phyloP scores from a whole-genome alignment of 768 basidiomycete genomes.

The Lactarius evosmus region DNA sequence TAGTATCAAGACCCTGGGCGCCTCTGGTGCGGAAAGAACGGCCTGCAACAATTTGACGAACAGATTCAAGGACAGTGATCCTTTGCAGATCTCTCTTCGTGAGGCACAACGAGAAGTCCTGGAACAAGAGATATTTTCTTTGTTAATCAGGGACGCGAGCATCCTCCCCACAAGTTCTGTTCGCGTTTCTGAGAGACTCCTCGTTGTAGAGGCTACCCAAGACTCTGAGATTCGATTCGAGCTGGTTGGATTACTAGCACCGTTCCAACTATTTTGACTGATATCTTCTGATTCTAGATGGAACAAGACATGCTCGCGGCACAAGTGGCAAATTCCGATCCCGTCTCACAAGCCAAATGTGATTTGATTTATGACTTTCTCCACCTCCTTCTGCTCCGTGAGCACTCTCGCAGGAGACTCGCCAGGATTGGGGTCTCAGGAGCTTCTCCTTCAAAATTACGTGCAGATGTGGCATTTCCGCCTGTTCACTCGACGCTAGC shows the following conservation, averaged over 20 bases:
- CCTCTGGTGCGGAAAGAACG: constrained; percentile 33
- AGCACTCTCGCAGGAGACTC: constrained; percentile 50
- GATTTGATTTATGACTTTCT: constrained; percentile 67
- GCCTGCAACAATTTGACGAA: constrained; percentile 7
- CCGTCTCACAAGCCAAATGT: constrained; percentile 39
- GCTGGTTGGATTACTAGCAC: constrained; percentile 45
- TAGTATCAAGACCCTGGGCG: constrained; percentile 43
- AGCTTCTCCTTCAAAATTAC: constrained; percentile 27
- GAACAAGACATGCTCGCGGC: constrained; percentile 29
- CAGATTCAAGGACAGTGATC: constrained; percentile 3
- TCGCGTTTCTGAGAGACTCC: constrained; percentile 72
- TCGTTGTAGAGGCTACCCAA: constrained; percentile 74
- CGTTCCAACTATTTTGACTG: not conserved
- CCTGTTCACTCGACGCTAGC: constrained; percentile 37
- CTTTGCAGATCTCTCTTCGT: constrained; percentile 49
- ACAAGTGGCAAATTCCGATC: constrained; percentile 13
- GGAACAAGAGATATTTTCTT: constrained; percentile 76
- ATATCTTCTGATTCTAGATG: constrained; percentile 28
- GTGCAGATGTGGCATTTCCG: constrained; percentile 23
- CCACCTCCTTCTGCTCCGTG: constrained; percentile 59
- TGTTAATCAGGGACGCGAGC: constrained; percentile 74
- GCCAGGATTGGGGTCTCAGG: constrained; percentile 37
- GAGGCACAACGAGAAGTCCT: constrained; percentile 68
- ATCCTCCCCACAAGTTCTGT: constrained; percentile 71
- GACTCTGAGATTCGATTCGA: constrained; percentile 68